These are phyloP conservation scores for Triticum turgidum DNA, from an alignment of 176 grass and related monocot species.

Conservation along the genomic window DNA sequence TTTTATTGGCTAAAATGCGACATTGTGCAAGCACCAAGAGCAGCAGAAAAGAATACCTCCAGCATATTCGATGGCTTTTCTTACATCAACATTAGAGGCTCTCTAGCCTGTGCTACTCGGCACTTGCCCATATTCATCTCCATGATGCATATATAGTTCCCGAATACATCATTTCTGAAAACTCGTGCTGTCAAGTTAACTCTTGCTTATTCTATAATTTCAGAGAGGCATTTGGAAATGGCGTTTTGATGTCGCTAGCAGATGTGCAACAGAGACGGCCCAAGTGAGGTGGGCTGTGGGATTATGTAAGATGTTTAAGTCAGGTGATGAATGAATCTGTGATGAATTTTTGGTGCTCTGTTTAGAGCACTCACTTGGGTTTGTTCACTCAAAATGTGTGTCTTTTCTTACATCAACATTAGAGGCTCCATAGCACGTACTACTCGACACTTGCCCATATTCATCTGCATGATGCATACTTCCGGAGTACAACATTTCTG, in stretches of 20 bases:
- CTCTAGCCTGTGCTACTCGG: neutral
- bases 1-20: neutral
- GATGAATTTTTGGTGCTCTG: too few species aligned
- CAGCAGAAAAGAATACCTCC: slow-evolving; percentile 5
- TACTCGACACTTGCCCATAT: too few species aligned
- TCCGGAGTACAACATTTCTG: too few species aligned
- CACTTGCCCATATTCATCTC: neutral
- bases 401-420: too few species aligned
- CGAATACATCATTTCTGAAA: neutral
- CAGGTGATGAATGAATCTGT: too few species aligned
- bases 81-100: neutral
- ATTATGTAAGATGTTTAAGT: too few species aligned
- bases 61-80: slow-evolving; percentile 8
- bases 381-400: too few species aligned
- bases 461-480: too few species aligned
- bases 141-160: neutral
- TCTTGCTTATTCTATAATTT: slow-evolving; percentile 39
- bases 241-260: slow-evolving; percentile 77
- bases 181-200: neutral
- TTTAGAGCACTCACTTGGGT: too few species aligned
- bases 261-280: slow-evolving; percentile 20
- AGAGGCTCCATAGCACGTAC: too few species aligned
- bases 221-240: slow-evolving; percentile 92
- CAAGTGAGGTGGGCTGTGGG: too few species aligned
- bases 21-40: slow-evolving; percentile 1